Evolutionary conservation across 768 basidiomycete species (phyloP), one percentile per base, ranked within the genome.

Genomic region (Chalciporus piperatus): DNA sequence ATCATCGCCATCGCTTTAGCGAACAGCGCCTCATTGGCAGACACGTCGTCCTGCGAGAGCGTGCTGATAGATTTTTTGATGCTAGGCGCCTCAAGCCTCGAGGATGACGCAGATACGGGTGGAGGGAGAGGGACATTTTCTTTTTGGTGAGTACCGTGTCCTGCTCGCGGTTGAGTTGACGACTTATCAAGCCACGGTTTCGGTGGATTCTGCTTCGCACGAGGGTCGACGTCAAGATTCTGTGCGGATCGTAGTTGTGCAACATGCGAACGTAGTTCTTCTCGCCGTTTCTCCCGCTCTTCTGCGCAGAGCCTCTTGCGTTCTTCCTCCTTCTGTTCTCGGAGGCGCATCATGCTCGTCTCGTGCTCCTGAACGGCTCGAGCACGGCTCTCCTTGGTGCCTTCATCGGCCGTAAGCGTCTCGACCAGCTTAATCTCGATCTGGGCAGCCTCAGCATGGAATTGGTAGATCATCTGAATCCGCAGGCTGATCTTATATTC

Each of bases 401-500:
- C 61, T 20, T 66, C 40, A 37, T 43, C 52, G 0, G 60, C 47
- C n/a, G 66, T 45, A 23, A 69, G 66, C 1, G 44, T 57, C 40
- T 62, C 59, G 14, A 70, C 58, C 17, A 70, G 64, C 38, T 61
- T 61, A 27, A 70, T 63, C 50, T 69, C 67, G 52, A 66, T 51
- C 13, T 62, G 50, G 7, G 66, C 64, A 2, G 67, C 67, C 50
- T 63, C 61, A 3, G 54, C 58, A 22, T 69, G 67, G 53, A 69
- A 69, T 10, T 69, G 52, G 48, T 68, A 60, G 25, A 69, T 69
- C 67, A 69, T 69, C 54, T 69, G 66, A 6, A 70, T 69, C 6
- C 68, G 69, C 16, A 69, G 60, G 32, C 62, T 50, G 35, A 67
- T 45, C 52, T 70, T 69, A 35, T 59, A 69, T 39, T 62, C 58